Percentiles rank a stretch among this genome's conserved stretches.
Conservation (phyloP, 2,329 filamentous ascomycete genomes). For the Penicillium sp. region DNA sequence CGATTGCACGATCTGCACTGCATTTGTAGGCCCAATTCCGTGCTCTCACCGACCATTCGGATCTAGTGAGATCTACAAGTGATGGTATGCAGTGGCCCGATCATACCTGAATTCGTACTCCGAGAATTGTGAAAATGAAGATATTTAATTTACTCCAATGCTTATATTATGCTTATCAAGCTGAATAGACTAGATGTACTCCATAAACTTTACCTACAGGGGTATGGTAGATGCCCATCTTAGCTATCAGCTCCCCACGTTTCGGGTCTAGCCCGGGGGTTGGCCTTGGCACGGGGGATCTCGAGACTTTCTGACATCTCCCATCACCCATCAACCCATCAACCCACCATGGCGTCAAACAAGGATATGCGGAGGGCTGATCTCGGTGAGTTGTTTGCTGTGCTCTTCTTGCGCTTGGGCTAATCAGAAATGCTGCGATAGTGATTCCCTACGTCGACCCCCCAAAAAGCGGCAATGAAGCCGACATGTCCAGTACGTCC, state of each 20-base stretch:
- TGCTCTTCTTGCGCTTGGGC: neutral
- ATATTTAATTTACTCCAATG: neutral
- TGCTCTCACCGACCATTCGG: conserved; percentile 11
- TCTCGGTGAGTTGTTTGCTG: conserved; percentile 57
- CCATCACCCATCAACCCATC: neutral
- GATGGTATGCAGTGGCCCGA: conserved; percentile 4
- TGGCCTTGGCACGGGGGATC: conserved; percentile 10
- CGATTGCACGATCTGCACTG: conserved; percentile 11
- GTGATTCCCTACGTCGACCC: conserved; percentile 88
- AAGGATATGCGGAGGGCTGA: conserved; percentile 76
- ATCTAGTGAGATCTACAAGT: neutral
- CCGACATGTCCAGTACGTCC: conserved; percentile 71
- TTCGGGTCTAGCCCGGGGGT: conserved; percentile 9
- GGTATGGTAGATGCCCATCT: neutral
- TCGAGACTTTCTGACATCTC: neutral
- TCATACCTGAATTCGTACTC: neutral
- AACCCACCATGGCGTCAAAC: conserved; percentile 60
- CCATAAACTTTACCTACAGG: neutral
- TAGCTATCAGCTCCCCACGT: neutral
- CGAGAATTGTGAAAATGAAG: neutral
- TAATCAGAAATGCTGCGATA: conserved; percentile 39
- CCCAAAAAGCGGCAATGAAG: conserved; percentile 59
- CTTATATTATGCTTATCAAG: neutral
- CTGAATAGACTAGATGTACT: neutral
- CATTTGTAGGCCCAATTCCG: neutral